Evolutionary conservation across 75 land plant species (phyloP).

Genomic region (Cryptomeria japonica): DNA sequence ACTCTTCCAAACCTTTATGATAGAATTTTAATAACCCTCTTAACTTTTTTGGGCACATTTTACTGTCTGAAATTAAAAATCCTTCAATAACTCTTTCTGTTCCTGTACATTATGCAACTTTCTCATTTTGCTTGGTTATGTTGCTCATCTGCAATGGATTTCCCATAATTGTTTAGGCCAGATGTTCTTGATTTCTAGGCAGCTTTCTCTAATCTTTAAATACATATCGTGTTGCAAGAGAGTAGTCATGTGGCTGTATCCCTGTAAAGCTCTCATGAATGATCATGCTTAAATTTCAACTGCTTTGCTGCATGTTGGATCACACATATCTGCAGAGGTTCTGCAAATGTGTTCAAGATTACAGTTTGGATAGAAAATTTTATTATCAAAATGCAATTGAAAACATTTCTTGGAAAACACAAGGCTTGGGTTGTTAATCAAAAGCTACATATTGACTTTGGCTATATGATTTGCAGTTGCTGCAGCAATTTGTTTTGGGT

Average conservation of each 20-base stretch:
- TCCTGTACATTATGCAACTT: too few relatives aligned
- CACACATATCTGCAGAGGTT: neutral
- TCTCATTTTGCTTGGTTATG: too few relatives aligned
- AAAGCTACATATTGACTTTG: neutral
- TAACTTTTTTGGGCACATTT: too few relatives aligned
- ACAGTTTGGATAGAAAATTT: neutral
- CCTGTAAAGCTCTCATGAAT: neutral
- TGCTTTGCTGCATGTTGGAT: neutral
- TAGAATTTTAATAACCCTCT: too few relatives aligned
- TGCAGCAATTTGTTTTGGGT: conserved; percentile 93
- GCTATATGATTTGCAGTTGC: conserved; percentile 36
- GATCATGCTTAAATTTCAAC: neutral
- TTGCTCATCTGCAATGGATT: too few relatives aligned
- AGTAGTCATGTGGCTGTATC: neutral
- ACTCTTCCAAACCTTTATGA: too few relatives aligned
- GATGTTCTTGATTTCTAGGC: neutral
- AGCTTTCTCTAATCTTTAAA: neutral
- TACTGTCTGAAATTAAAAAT: too few relatives aligned
- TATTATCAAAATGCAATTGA: neutral
- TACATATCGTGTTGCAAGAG: neutral
- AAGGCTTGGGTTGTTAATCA: neutral
- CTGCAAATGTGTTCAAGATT: neutral
- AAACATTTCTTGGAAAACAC: neutral
- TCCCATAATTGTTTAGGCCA: neutral
- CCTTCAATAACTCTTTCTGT: too few relatives aligned